phyloP scores from a whole-genome alignment of 495 filamentous ascomycete genomes.

The Penicillium alfredii region DNA sequence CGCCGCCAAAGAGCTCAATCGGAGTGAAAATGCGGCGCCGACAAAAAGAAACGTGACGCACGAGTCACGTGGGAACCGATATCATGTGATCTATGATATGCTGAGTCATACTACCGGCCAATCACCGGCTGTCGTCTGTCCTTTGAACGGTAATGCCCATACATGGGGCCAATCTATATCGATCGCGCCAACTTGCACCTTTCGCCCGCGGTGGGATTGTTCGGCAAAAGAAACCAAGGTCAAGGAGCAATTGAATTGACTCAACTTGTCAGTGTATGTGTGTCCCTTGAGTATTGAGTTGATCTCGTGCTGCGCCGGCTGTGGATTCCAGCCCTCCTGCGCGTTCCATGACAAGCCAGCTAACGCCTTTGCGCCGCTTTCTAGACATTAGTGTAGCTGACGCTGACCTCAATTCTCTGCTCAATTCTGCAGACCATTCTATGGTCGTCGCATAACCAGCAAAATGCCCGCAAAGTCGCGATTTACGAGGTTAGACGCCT shows the following conservation, averaged over 20 bases:
- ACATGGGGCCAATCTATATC: conserved; percentile 14
- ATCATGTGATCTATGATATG: conserved; percentile 1
- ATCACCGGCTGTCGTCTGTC: conserved; percentile 38
- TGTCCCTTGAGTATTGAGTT: not conserved
- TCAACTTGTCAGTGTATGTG: conserved; percentile 6
- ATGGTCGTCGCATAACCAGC: conserved; percentile 28
- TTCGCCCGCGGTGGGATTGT: too few relatives aligned
- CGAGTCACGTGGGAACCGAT: conserved; percentile 19
- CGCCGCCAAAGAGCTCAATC: too few relatives aligned
- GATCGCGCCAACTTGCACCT: conserved; percentile 25
- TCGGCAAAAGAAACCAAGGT: too few relatives aligned
- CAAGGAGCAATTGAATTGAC: conserved; percentile 14
- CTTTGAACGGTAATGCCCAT: conserved; percentile 26
- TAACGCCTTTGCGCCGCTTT: conserved; percentile 4
- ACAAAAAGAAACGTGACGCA: conserved; percentile 21
- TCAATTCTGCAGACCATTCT: conserved; percentile 7
- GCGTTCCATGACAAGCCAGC: conserved; percentile 9
- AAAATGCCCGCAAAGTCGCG: conserved; percentile 61
- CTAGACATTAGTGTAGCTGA: conserved; percentile 5
- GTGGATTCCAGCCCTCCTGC: conserved; percentile 8
- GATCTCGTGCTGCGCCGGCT: not conserved
- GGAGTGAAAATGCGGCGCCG: too few relatives aligned
- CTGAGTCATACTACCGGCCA: conserved; percentile 23
- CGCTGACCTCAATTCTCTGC: conserved; percentile 2
- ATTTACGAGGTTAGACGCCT: conserved; percentile 94